Percentiles rank a stretch among this genome's conserved stretches.
Conservation (phyloP, 2,329 filamentous ascomycete species). For the Hysterium pulicare region DNA sequence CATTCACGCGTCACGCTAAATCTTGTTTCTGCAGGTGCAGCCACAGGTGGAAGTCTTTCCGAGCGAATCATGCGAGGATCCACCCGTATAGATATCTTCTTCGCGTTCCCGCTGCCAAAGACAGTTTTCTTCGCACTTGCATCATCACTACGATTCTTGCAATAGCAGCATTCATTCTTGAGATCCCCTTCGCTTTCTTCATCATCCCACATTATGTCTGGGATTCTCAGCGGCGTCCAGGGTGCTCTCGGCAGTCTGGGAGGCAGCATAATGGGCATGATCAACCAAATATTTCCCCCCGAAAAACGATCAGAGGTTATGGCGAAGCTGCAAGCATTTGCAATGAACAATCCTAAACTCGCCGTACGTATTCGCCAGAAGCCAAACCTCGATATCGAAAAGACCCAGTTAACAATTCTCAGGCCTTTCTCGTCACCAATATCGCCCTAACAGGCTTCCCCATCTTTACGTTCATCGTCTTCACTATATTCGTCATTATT, state of each 20-base stretch:
- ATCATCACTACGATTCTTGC: too few species aligned
- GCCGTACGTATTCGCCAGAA: constrained; percentile 52
- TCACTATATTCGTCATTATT: constrained; percentile 60
- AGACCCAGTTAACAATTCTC: constrained; percentile 1
- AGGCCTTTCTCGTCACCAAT: constrained; percentile 69
- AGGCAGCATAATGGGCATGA: constrained; percentile 28
- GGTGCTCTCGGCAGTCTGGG: constrained; percentile 13
- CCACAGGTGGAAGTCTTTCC: too few species aligned
- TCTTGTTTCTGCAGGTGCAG: too few species aligned
- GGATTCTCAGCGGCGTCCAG: constrained; percentile 21
- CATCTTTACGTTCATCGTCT: constrained; percentile 64
- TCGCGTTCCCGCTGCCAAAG: too few species aligned
- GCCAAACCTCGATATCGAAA: background rate
- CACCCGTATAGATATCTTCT: too few species aligned
- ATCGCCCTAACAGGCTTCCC: constrained; percentile 64
- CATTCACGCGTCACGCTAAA: too few species aligned
- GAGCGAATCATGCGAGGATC: too few species aligned
- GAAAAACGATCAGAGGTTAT: constrained; percentile 58
- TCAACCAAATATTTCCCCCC: constrained; percentile 58
- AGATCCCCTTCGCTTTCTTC: too few species aligned
- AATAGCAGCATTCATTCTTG: too few species aligned
- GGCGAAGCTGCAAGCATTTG: constrained; percentile 54
- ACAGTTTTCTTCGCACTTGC: too few species aligned
- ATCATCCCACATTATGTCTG: constrained; percentile 20
- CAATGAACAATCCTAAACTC: constrained; percentile 63